phyloP scores from a whole-genome alignment of 768 basidiomycete genomes.

The Lentinula lateritia region DNA sequence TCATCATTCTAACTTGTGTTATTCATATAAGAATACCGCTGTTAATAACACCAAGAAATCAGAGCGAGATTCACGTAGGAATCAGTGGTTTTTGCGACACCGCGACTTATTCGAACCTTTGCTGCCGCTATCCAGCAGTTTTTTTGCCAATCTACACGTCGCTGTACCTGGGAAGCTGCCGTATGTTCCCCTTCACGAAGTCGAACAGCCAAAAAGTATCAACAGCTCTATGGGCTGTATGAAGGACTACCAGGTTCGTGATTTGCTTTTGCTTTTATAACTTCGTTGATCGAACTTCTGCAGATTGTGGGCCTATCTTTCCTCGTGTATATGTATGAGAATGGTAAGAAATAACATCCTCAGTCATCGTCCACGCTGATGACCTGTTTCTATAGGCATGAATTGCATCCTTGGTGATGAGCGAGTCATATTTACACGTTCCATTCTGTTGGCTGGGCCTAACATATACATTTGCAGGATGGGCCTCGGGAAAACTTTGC shows the following conservation, averaged over 20 bases:
- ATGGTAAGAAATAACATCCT: constrained; percentile 33
- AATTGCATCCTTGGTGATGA: constrained; percentile 72
- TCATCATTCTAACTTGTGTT: background rate
- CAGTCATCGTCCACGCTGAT: background rate
- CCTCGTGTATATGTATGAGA: constrained; percentile 61
- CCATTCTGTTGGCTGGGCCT: background rate
- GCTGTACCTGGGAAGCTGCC: constrained; percentile 17
- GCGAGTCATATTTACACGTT: constrained; percentile 25
- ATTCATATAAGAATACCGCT: constrained; percentile 31
- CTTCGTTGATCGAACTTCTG: background rate
- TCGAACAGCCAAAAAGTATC: constrained; percentile 47
- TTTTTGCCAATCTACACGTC: constrained; percentile 29
- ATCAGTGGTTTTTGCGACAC: constrained; percentile 41
- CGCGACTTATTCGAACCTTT: constrained; percentile 40
- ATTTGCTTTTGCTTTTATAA: background rate
- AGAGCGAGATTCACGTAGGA: constrained; percentile 33
- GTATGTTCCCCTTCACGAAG: constrained; percentile 29
- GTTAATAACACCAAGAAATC: constrained; percentile 30
- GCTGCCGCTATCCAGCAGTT: constrained; percentile 31
- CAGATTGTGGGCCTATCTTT: constrained; percentile 61
- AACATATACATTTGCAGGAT: constrained; percentile 29
- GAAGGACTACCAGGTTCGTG: constrained; percentile 65
- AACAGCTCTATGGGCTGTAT: constrained; percentile 42
- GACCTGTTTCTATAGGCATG: constrained; percentile 34
- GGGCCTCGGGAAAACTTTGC: constrained; percentile 64